These are phyloP conservation scores for Malus hybrid DNA, from an alignment of 331 rosid species.

Conservation along the genomic window DNA sequence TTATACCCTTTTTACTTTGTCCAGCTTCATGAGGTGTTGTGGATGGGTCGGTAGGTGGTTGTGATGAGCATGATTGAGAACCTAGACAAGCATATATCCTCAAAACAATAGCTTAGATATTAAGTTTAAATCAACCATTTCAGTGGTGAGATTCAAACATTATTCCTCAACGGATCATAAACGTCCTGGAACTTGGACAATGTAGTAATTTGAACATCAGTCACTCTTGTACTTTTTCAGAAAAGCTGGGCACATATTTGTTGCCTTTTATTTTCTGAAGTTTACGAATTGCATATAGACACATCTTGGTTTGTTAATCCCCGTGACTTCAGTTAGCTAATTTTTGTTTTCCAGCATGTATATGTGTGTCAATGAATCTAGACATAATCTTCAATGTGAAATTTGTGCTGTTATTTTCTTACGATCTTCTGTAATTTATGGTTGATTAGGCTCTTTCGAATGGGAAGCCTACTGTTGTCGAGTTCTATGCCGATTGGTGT, in stretches of 20 bases:
- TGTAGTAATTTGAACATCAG: neutral
- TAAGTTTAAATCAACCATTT: neutral
- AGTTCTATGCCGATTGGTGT: slow-evolving; percentile 99
- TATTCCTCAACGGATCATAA: neutral
- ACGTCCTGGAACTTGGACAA: neutral
- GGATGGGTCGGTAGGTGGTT: neutral
- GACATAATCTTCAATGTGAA: neutral
- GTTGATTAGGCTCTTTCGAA: slow-evolving; percentile 72
- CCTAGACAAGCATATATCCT: neutral
- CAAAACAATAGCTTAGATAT: neutral
- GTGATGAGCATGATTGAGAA: neutral
- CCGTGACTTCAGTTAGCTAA: neutral
- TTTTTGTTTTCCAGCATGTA: neutral
- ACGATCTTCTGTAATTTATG: neutral
- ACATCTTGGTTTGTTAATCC: too few relatives aligned
- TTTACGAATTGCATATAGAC: too few relatives aligned
- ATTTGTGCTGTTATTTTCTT: neutral
- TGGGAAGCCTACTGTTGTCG: slow-evolving; percentile 95
- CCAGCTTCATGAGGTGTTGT: neutral
- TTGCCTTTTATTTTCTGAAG: too few relatives aligned
- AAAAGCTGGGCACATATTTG: too few relatives aligned
- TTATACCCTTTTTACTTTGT: neutral
- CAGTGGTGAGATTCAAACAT: neutral
- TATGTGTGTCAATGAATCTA: neutral
- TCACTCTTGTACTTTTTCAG: neutral